A percentile compares a stretch with the other conserved stretches of the same genome.
Conservation (phyloP, 345 rosid genomes). For the Pelargonium nanum region DNA sequence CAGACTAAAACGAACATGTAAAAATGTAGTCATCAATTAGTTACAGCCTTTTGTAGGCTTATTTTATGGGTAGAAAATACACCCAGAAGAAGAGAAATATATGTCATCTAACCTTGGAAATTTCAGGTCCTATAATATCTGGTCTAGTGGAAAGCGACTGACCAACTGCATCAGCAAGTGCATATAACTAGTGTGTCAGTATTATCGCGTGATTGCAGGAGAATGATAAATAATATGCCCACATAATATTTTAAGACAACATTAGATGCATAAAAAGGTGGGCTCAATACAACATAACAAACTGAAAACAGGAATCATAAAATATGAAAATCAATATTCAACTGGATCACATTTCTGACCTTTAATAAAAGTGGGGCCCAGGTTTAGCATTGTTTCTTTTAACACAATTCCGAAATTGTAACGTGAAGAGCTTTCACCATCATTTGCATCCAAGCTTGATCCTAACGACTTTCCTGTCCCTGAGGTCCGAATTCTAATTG, state of each 20-base stretch:
- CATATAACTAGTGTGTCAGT: constrained; percentile 26
- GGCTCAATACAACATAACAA: neutral
- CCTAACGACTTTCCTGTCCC: constrained; percentile 23
- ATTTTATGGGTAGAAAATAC: constrained; percentile 1
- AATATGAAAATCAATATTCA: constrained; percentile 12
- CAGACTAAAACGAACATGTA: too few relatives aligned
- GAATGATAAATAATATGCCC: constrained; percentile 21
- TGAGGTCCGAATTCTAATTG: constrained; percentile 50
- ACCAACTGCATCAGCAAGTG: constrained; percentile 70
- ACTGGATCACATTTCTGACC: constrained; percentile 32
- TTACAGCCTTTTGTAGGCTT: too few relatives aligned
- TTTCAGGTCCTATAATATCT: constrained; percentile 80
- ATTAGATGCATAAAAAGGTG: neutral
- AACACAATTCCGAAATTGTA: constrained; percentile 61
- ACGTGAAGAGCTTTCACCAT: constrained; percentile 35
- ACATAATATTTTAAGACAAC: constrained; percentile 19
- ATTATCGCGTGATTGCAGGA: constrained; percentile 31
- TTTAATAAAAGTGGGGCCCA: constrained; percentile 96
- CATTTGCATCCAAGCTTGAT: constrained; percentile 25
- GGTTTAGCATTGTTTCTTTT: constrained; percentile 72
- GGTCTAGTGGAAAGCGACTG: constrained; percentile 98
- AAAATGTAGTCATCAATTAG: too few relatives aligned
- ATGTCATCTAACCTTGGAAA: constrained; percentile 59
- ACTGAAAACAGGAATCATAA: neutral
- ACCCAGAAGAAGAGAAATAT: neutral